A percentile compares a stretch with the other conserved stretches of the same genome.
Conservation (phyloP, 306 rosid genomes). For the Pachyrhizus erosus region DNA sequence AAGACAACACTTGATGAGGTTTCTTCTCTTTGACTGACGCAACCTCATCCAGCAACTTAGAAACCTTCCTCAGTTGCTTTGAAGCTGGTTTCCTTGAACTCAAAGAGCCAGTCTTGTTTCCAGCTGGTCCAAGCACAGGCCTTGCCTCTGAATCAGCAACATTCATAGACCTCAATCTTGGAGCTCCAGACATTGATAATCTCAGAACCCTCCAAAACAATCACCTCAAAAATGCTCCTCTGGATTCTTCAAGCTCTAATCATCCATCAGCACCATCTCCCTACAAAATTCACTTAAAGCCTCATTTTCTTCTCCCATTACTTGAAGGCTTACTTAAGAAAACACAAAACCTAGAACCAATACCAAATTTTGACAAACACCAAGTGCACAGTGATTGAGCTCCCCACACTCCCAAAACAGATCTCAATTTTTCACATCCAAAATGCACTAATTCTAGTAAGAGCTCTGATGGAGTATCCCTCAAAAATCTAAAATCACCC, state of each 20-base stretch:
- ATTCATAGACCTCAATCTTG: conserved; percentile 86
- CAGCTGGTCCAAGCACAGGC: conserved; percentile 76
- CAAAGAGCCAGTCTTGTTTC: conserved; percentile 69
- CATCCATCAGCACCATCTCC: conserved; percentile 23
- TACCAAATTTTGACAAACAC: conserved; percentile 25
- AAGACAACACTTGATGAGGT: conserved; percentile 48
- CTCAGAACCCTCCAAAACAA: conserved; percentile 15
- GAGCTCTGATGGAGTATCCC: not conserved
- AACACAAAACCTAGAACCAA: conserved; percentile 28
- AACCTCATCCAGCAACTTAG: conserved; percentile 56
- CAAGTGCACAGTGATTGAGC: conserved; percentile 36
- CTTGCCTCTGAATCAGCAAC: conserved; percentile 76
- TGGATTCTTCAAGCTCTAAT: conserved; percentile 32
- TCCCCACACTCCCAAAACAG: conserved; percentile 47
- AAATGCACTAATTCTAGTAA: conserved; percentile 39
- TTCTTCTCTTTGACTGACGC: conserved; percentile 64
- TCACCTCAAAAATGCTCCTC: conserved; percentile 26
- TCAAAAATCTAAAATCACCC: conserved; percentile 34
- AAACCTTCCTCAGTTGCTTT: conserved; percentile 67
- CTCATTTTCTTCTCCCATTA: not conserved
- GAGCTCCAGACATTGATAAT: conserved; percentile 73
- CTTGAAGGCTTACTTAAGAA: conserved; percentile 33
- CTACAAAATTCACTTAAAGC: conserved; percentile 30
- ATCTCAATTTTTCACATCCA: conserved; percentile 51
- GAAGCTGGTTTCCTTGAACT: conserved; percentile 60